A percentile compares a stretch with the other conserved stretches of the same genome.
These are phyloP conservation scores for Colletotrichum orbiculare DNA, from an alignment of 2,329 filamentous ascomycete genomes.

Conservation along the genomic window DNA sequence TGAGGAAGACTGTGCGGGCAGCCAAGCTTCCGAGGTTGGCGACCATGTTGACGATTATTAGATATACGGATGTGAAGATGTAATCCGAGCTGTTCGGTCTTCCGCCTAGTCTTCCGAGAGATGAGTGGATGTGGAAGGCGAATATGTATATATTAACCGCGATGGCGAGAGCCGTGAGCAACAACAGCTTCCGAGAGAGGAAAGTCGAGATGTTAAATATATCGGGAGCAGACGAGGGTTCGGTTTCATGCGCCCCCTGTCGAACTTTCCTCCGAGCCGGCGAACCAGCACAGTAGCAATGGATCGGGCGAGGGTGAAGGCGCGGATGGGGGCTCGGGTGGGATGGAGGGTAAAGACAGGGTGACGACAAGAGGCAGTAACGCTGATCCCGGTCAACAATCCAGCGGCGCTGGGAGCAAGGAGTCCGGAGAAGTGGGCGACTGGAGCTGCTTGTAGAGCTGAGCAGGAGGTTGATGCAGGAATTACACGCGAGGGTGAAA, in stretches of 20 bases:
- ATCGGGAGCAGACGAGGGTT: slow-evolving; percentile 23
- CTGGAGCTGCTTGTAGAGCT: slow-evolving; percentile 4
- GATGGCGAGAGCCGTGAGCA: slow-evolving; percentile 10
- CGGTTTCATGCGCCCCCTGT: slow-evolving; percentile 33
- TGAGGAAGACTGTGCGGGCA: slow-evolving; percentile 36
- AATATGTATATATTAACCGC: slow-evolving; percentile 33
- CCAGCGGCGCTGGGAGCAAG: slow-evolving; percentile 16
- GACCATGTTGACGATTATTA: slow-evolving; percentile 34
- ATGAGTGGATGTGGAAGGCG: slow-evolving; percentile 9
- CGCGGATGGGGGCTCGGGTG: not conserved
- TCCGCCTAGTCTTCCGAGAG: slow-evolving; percentile 2
- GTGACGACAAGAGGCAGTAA: slow-evolving; percentile 9
- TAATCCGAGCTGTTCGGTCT: not conserved
- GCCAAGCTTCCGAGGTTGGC: slow-evolving; percentile 35
- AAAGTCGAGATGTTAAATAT: slow-evolving; percentile 31
- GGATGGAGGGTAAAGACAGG: slow-evolving; percentile 21
- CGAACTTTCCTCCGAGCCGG: slow-evolving; percentile 23
- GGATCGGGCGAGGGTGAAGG: slow-evolving; percentile 7
- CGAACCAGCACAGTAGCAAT: slow-evolving; percentile 21
- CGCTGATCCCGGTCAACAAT: slow-evolving; percentile 28
- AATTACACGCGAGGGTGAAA: not conserved
- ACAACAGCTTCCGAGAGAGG: slow-evolving; percentile 10
- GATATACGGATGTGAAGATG: slow-evolving; percentile 13
- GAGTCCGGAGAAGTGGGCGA: slow-evolving; percentile 10
- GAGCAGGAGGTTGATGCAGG: slow-evolving; percentile 8